Evolutionary conservation across 2,329 filamentous ascomycete genomes (phyloP), one percentile per base, ranked within the genome.

Genomic region (Achaetomium macrosporum): DNA sequence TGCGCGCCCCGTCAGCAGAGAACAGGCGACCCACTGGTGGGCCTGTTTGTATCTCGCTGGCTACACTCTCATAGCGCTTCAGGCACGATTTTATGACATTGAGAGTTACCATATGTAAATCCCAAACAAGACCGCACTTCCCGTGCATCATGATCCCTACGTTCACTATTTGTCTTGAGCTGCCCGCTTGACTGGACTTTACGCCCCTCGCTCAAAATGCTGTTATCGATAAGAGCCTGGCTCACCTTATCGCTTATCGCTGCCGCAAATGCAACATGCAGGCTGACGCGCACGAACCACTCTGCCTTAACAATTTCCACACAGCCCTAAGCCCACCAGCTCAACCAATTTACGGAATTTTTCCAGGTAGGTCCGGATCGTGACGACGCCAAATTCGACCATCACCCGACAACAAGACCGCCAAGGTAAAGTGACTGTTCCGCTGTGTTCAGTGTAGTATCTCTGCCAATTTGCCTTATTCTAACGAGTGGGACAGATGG

Each of bases 401-500:
- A 61, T 64, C 61, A 59, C 52, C 52, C 58, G 58, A 58, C 56
- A 62, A 59, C 52, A 58, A 57, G 47, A 58, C 59, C 59, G 62
- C 57, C 62, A 64, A 64, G 62, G 62, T 64, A 61, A 54, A 52
- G 42, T 44, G 31, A 29, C 45, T 12, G 47, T 36, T 7, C 37
- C 42, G 13, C 19, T 49, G 36, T 54, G 43, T 17, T n/a, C 15
- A 16, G 19, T 16, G 47, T n/a, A 16, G 37, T 40, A 30, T 30
- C 16, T 5, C 31, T 16, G 7, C 12, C 20, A 36, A 35, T 44
- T 16, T 11, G 16, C 13, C 35, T 17, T 42, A 31, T 58, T 55
- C 68, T 71, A 63, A 71, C 63, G 58, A 37, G 13, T 64, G 60
- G 51, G 50, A 60, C 59, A 71, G 91, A 97, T 97, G 93, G 90